A percentile compares a stretch with the other conserved stretches of the same genome.
Conservation (phyloP, 176 grass and related monocot species). For the Dactylis glomerata region DNA sequence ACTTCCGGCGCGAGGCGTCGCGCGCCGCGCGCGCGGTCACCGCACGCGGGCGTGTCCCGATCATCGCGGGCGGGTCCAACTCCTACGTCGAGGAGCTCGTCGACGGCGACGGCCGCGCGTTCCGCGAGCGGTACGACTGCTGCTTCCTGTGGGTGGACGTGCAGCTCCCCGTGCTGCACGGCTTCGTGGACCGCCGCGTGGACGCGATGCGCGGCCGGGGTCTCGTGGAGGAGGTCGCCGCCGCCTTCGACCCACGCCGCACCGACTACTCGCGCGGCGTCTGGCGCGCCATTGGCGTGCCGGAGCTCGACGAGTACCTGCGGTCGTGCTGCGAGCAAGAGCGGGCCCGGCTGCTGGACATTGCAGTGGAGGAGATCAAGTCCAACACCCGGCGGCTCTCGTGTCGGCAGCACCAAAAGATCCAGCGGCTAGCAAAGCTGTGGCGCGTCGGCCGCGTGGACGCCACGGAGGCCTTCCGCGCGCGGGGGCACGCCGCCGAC, state of each 20-base stretch:
- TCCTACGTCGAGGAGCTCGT: slow-evolving; percentile 87
- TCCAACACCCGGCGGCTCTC: neutral
- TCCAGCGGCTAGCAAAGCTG: neutral
- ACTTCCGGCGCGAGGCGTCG: slow-evolving; percentile 61
- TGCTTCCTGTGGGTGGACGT: slow-evolving; percentile 95
- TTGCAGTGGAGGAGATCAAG: neutral
- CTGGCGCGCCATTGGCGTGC: slow-evolving; percentile 6
- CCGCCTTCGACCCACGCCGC: neutral
- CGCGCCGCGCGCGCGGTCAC: slow-evolving; percentile 21
- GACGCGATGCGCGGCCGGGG: slow-evolving; percentile 69
- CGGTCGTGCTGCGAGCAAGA: neutral
- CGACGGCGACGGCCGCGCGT: slow-evolving; percentile 46
- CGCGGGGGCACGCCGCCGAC: neutral
- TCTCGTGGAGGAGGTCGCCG: neutral
- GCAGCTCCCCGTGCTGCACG: slow-evolving; percentile 48
- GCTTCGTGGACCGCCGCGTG: slow-evolving; percentile 63
- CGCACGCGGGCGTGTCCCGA: slow-evolving; percentile 38
- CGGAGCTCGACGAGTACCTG: neutral
- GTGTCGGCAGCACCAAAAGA: neutral
- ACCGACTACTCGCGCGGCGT: neutral
- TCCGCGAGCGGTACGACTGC: slow-evolving; percentile 53
- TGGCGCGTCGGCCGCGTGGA: slow-evolving; percentile 41
- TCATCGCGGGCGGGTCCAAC: slow-evolving; percentile 86
- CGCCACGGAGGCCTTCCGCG: slow-evolving; percentile 45
- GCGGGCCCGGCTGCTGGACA: neutral